These are phyloP conservation scores for Fragaria ananassa DNA, from an alignment of 306 rosid species.

Conservation along the genomic window DNA sequence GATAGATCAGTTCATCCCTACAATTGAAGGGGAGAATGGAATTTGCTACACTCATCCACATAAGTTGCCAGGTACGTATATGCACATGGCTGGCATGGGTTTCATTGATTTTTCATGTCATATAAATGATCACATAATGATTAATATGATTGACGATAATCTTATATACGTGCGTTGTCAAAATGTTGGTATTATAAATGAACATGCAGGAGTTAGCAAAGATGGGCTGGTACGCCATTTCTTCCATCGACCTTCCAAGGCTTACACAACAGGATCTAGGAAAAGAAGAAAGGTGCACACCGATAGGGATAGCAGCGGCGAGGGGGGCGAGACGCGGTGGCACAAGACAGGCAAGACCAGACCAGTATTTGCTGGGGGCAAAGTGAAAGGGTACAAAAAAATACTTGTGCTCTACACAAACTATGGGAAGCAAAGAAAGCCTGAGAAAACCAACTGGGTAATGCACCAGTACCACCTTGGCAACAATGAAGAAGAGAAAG, in stretches of 20 bases:
- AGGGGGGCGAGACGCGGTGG: slow-evolving; percentile 83
- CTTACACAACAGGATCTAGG: slow-evolving; percentile 86
- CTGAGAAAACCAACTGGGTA: slow-evolving; percentile 86
- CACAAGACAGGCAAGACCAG: slow-evolving; percentile 96
- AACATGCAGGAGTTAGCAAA: slow-evolving; percentile 68
- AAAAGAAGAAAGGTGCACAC: slow-evolving; percentile 82
- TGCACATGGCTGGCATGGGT: background rate
- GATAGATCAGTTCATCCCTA: slow-evolving; percentile 71
- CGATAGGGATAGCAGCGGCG: slow-evolving; percentile 38
- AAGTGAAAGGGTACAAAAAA: slow-evolving; percentile 77
- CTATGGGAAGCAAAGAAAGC: slow-evolving; percentile 70
- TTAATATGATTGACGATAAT: background rate
- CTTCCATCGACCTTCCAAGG: slow-evolving; percentile 89
- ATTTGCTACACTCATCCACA: slow-evolving; percentile 81
- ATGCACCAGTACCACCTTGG: slow-evolving; percentile 98
- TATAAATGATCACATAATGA: background rate
- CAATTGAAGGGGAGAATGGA: slow-evolving; percentile 74
- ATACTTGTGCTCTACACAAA: slow-evolving; percentile 90
- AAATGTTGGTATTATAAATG: background rate
- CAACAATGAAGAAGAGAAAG: slow-evolving; percentile 72
- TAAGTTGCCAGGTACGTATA: slow-evolving; percentile 55
- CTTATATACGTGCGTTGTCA: background rate
- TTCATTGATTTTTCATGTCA: background rate
- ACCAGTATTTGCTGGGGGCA: slow-evolving; percentile 39
- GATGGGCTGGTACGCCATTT: slow-evolving; percentile 86